Conservation (phyloP, 192 early-diverging fungal species). For the Phycomyces nitens region DNA sequence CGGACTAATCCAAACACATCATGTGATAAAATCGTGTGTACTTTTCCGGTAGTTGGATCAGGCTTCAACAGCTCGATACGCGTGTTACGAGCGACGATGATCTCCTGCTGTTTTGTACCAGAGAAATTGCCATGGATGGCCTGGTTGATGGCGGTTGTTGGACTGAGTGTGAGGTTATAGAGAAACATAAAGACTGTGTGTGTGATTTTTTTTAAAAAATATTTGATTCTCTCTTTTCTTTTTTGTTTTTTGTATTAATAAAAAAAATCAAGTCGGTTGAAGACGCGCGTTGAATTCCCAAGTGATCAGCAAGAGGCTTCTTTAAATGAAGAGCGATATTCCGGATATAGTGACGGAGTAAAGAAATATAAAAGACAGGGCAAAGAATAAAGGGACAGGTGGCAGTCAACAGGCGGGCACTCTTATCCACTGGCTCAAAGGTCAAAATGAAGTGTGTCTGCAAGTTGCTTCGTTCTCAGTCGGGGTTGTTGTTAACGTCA, state of each 20-base stretch:
- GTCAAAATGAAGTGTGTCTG: no score
- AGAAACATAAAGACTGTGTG: conserved; percentile 55
- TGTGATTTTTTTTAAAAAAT: neutral
- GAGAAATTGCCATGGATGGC: conserved; percentile 89
- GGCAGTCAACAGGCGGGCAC: no score
- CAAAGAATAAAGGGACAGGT: no score
- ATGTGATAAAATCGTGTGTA: conserved; percentile 64
- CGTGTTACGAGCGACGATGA: conserved; percentile 69
- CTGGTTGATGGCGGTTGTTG: conserved; percentile 72
- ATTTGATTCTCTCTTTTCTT: neutral
- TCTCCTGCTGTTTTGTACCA: conserved; percentile 87
- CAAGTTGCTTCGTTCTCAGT: conserved; percentile 2
- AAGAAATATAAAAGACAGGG: no score
- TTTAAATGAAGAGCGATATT: no score
- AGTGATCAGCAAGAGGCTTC: no score
- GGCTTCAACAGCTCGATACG: conserved; percentile 79
- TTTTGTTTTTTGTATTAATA: neutral
- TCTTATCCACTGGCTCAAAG: no score
- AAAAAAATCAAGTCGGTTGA: no score
- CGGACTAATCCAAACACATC: conserved; percentile 87
- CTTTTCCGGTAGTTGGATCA: conserved; percentile 77
- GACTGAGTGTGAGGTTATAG: conserved; percentile 88
- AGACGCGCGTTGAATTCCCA: no score
- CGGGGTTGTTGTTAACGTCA: neutral
- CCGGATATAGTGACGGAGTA: no score